Conservation (phyloP, 768 basidiomycete species). For the Amanita rubescens region DNA sequence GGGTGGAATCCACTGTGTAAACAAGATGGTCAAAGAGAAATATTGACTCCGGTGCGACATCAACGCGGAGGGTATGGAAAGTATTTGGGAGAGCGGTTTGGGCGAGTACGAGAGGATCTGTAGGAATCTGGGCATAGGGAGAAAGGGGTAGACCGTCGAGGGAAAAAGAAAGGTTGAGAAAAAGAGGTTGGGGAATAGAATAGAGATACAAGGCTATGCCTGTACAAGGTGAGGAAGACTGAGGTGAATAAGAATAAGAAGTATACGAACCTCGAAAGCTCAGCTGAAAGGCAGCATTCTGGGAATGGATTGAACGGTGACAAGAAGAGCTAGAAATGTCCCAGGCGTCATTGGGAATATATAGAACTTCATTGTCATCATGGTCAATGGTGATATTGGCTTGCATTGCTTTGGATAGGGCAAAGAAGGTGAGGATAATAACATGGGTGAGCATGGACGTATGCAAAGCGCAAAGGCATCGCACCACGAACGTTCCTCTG, state of each 20-base stretch:
- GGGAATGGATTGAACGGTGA: constrained; percentile 24
- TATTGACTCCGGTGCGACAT: constrained; percentile 35
- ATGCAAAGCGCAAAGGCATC: constrained; percentile 1
- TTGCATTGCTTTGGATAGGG: constrained; percentile 16
- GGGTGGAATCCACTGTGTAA: constrained; percentile 21
- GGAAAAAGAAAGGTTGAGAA: constrained; percentile 34
- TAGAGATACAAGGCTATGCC: constrained; percentile 44
- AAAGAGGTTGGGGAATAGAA: constrained; percentile 28
- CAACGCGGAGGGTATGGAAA: constrained; percentile 35
- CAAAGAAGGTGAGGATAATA: constrained; percentile 6
- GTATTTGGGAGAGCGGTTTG: constrained; percentile 25
- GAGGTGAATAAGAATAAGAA: background rate
- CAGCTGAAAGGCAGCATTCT: constrained; percentile 31
- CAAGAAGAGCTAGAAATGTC: constrained; percentile 19
- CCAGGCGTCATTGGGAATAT: background rate
- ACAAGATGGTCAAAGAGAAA: constrained; percentile 44
- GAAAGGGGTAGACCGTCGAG: constrained; percentile 25
- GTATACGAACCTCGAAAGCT: constrained; percentile 35
- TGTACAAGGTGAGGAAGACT: constrained; percentile 15
- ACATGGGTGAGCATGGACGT: background rate
- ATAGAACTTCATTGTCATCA: constrained; percentile 25
- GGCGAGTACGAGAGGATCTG: constrained; percentile 26
- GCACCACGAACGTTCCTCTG: constrained; percentile 5
- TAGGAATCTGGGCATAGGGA: constrained; percentile 12
- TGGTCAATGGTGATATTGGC: constrained; percentile 28